These are phyloP conservation scores for Macrolepiota fuliginosa DNA, from an alignment of 768 basidiomycete genomes.

Conservation along the genomic window DNA sequence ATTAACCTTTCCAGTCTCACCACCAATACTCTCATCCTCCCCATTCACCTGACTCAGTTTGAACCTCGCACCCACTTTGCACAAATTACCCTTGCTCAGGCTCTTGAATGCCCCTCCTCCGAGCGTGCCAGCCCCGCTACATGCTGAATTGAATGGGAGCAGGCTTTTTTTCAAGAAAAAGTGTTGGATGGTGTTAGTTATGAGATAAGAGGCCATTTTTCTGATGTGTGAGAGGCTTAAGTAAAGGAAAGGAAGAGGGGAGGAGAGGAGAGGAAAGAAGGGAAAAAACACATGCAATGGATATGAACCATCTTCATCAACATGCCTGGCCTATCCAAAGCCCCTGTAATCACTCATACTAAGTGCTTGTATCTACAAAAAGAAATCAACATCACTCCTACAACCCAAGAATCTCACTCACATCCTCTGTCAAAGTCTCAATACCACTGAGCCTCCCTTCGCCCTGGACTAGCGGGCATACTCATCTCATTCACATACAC, in stretches of 20 bases:
- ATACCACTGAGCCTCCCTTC: no score
- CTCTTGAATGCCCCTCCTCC: conserved; percentile 80
- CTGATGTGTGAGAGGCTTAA: background rate
- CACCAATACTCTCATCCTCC: conserved; percentile 1
- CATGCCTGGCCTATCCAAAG: conserved; percentile 58
- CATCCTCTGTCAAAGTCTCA: no score
- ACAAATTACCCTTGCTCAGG: conserved; percentile 84
- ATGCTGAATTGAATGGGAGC: conserved; percentile 79
- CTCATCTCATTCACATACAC: no score
- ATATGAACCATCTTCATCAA: conserved; percentile 90
- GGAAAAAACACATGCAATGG: conserved; percentile 78
- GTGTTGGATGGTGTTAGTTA: conserved; percentile 32
- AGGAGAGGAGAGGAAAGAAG: conserved; percentile 10
- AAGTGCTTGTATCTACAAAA: conserved; percentile 73
- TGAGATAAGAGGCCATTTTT: background rate
- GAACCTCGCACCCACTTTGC: conserved; percentile 77
- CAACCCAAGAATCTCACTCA: no score
- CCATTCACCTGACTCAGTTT: conserved; percentile 53
- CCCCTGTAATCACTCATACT: conserved; percentile 86
- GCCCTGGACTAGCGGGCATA: no score
- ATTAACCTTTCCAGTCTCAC: background rate
- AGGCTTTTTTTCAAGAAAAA: conserved; percentile 89
- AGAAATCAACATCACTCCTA: no score
- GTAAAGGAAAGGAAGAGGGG: no score
- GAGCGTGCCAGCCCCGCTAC: conserved; percentile 73